Base-by-base conservation (phyloP, 371 early-diverging fungal genomes). In the Mucor irregularis region DNA sequence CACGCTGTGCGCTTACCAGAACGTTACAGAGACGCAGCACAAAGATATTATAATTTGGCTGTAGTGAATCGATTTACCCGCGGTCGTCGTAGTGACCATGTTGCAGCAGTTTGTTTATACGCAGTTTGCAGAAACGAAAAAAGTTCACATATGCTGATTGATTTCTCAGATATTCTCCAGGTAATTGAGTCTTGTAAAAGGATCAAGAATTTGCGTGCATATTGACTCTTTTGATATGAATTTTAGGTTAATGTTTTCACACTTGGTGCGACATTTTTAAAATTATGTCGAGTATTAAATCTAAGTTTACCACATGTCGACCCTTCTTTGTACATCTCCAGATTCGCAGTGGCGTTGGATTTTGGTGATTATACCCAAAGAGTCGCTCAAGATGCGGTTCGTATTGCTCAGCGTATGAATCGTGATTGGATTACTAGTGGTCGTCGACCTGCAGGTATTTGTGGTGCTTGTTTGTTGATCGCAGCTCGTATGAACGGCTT, bases 391-490 rank as follows among this genome's bases (percentile, higher is more conserved):
- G 94, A 95, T 60, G 94, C 99, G 0, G 73, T 90, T 19, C 85
- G 96, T 16, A 70, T 99, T 14, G 93, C 96, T 3, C 86, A 88
- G 49, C 86, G 99, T 44, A 98, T 99, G 99, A 92, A 95, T 49
- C 84, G 97, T 44, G 99, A 99, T 80, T 99, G 99, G 99, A 96
- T 99, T 51, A 81, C 89, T 39, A 88, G 86, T 1, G 99, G 99
- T 38, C 86, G 99, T 63, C 83, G 97, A 16, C 99, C 99, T 7
- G 90, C 97, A n/a, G 99, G 99, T 64, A 88, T 99, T 29, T 99
- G 99, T 76, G 99, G 98, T 26, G 99, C 99, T 4, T 87, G 95
- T 52, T 69, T 99, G 39, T 78, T 96, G 40, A 90, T 99, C 59
- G 95, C 99, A 1, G 92, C 96, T 6, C 72, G 99, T 53, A 96